Percentiles rank a stretch among this genome's conserved stretches.
Evolutionary conservation across 2,329 filamentous ascomycete species (phyloP).

Genomic region (Tolypocladium tundrense): DNA sequence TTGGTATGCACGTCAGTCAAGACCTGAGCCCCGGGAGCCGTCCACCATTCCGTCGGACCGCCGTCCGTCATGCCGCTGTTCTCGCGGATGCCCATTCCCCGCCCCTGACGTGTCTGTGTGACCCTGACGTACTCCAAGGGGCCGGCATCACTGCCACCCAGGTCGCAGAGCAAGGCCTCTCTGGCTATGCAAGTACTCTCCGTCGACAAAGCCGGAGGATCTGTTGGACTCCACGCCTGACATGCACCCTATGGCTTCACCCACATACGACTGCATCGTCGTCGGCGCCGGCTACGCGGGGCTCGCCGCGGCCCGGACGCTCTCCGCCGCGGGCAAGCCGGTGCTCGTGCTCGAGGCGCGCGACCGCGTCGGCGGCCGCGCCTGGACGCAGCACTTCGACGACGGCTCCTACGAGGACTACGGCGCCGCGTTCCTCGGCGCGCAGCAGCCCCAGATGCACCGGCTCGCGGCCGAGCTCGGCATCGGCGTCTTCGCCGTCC

Average conservation of each 20-base stretch:
- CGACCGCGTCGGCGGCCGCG: constrained; percentile 26
- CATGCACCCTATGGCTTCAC: neutral
- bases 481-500: neutral
- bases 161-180: neutral
- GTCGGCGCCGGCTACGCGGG: neutral
- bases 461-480: neutral
- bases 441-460: constrained; percentile 2
- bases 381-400: constrained; percentile 15
- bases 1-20: neutral
- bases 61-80: neutral
- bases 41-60: neutral
- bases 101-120: neutral
- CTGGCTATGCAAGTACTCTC: neutral
- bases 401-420: constrained; percentile 2
- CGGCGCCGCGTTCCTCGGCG: constrained; percentile 2
- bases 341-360: constrained; percentile 20
- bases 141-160: neutral
- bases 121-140: neutral
- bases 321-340: neutral
- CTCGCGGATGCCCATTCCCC: neutral
- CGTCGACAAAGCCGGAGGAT: neutral
- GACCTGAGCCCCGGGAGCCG: neutral
- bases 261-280: neutral
- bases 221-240: neutral
- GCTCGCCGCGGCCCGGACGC: neutral